Percentiles rank a stretch among this genome's conserved stretches.
These are phyloP conservation scores for Pestalotiopsis fici DNA, from an alignment of 2,329 filamentous ascomycete genomes.

Conservation along the genomic window DNA sequence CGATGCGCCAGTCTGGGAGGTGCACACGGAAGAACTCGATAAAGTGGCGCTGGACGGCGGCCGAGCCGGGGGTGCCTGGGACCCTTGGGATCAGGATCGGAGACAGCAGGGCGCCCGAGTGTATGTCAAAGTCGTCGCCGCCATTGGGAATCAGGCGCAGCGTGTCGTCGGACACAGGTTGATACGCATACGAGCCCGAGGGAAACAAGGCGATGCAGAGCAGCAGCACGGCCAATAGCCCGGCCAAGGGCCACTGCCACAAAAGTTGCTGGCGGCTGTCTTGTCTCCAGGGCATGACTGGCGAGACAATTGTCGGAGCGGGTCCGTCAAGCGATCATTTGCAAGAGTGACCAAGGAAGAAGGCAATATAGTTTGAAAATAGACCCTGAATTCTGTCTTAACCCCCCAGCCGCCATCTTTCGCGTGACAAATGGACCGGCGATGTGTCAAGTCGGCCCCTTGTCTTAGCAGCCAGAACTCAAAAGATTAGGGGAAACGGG, in stretches of 20 bases:
- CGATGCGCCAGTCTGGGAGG: conserved; percentile 77
- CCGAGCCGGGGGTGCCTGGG: conserved; percentile 78
- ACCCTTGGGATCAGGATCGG: conserved; percentile 89
- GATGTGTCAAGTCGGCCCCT: not conserved
- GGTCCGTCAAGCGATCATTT: not conserved
- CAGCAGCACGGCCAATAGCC: conserved; percentile 7
- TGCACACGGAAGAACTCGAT: conserved; percentile 74
- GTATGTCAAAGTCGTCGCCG: conserved; percentile 76
- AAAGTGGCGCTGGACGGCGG: conserved; percentile 77
- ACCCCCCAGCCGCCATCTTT: not conserved
- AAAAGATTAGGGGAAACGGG: not conserved
- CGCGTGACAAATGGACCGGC: not conserved
- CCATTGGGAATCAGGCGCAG: conserved; percentile 72
- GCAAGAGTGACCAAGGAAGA: not conserved
- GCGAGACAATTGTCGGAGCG: not conserved
- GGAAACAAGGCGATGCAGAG: conserved; percentile 24
- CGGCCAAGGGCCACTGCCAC: not conserved
- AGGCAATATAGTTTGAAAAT: not conserved
- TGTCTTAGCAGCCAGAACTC: not conserved
- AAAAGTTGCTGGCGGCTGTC: not conserved
- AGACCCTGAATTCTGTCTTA: not conserved
- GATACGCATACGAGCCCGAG: conserved; percentile 33
- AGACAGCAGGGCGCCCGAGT: conserved; percentile 73
- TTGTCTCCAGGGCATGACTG: not conserved
- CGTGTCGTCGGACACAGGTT: conserved; percentile 69